These are phyloP conservation scores for Stereocaulon alpinum DNA, from an alignment of 495 filamentous ascomycete genomes.

Conservation along the genomic window DNA sequence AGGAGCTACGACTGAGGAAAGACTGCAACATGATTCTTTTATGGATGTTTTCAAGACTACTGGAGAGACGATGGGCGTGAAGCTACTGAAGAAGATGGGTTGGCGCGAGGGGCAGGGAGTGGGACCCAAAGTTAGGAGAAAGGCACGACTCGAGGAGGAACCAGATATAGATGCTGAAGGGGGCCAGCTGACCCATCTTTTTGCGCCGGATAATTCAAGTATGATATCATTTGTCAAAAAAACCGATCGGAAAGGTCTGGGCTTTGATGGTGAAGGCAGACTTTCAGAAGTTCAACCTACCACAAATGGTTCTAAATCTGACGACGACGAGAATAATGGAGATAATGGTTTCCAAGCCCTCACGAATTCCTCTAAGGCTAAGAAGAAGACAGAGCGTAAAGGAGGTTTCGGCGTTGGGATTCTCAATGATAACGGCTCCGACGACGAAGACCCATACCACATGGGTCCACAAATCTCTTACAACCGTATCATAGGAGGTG, in stretches of 20 bases:
- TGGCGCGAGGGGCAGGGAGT: constrained; percentile 93
- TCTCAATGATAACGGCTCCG: constrained; percentile 91
- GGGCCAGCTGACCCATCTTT: constrained; percentile 53
- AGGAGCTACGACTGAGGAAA: constrained; percentile 54
- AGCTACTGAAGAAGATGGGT: constrained; percentile 84
- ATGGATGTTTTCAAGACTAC: constrained; percentile 65
- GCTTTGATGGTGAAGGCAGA: constrained; percentile 58
- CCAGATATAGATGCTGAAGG: constrained; percentile 28
- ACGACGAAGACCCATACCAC: constrained; percentile 92
- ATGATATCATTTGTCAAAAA: constrained; percentile 72
- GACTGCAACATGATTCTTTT: constrained; percentile 44
- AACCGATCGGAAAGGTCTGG: constrained; percentile 70
- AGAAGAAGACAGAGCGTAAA: constrained; percentile 41
- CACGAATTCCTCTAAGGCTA: constrained; percentile 24
- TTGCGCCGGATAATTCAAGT: constrained; percentile 76
- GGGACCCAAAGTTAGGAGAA: constrained; percentile 75
- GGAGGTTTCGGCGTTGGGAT: constrained; percentile 80
- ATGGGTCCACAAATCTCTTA: constrained; percentile 89
- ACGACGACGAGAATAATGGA: constrained; percentile 43
- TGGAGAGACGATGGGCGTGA: constrained; percentile 84
- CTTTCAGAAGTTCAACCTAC: constrained; percentile 27
- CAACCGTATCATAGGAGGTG: constrained; percentile 69
- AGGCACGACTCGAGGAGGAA: constrained; percentile 54
- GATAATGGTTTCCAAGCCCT: constrained; percentile 26
- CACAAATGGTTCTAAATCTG: constrained; percentile 18